Evolutionary conservation across 1,284 basidiomycete genomes (phyloP), one percentile per base, ranked within the genome.

Genomic region (Mycosarcoma maydis): DNA sequence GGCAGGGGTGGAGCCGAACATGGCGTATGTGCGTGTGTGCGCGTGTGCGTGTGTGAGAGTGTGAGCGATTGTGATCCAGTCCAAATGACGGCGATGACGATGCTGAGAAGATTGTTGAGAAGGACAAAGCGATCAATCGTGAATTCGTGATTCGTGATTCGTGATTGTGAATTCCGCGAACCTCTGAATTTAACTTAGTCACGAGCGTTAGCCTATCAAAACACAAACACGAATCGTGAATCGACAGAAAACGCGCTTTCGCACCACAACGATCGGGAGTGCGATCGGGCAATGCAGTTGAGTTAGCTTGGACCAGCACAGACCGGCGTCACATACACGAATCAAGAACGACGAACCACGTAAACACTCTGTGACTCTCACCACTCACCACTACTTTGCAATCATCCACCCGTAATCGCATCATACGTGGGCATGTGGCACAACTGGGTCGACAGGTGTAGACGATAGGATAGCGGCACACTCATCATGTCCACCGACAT

Each of bases 1-100:
- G 50, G 54, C 50, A 2, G 61, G 50, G 3, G 64, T 51, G 7
- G 62, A 49, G 23, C 64, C 69, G 20, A 67, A 72, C 69, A 72
- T 72, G 22, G 26, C 44, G 22, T 20, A 20, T 7, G 20, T 27
- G 8, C 23, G 3, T 9, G 29, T 41, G 19, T 6, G 23, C 24
- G 6, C 4, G 16, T 32, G 32, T 16, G 13, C 0, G 30, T 32
- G 5, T 44, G n/a, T n/a, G n/a, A n/a, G n/a, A n/a, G n/a, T n/a
- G n/a, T n/a, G n/a, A n/a, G n/a, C n/a, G n/a, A n/a, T n/a, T n/a
- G n/a, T n/a, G n/a, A n/a, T n/a, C n/a, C n/a, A 20, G 29, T 7
- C 23, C 11, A 16, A 32, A 26, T 22, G 38, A 23, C 14, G 39
- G 17, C 17, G 44, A 24, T 27, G 38, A 29, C n/a, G 38, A 19